phyloP scores from a whole-genome alignment of 2,329 filamentous ascomycete species.

The Penicillium corylophilum region DNA sequence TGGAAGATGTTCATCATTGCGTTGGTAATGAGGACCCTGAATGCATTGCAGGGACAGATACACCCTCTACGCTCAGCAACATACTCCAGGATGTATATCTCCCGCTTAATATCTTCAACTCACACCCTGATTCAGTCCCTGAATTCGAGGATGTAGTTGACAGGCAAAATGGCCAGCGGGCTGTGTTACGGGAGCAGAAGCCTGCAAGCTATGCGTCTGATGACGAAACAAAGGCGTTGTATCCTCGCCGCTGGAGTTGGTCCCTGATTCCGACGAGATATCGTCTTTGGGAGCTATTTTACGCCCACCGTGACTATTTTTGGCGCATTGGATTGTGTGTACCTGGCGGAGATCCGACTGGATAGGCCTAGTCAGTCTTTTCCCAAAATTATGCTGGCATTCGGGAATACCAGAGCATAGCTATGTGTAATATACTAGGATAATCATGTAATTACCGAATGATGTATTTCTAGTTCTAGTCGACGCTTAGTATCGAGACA shows the following conservation, averaged over 20 bases:
- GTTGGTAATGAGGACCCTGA: conserved; percentile 66
- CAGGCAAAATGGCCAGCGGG: conserved; percentile 4
- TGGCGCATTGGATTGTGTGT: conserved; percentile 89
- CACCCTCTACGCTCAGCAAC: conserved; percentile 1
- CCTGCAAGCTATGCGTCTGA: conserved; percentile 29
- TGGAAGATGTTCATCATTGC: conserved; percentile 70
- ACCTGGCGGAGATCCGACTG: conserved; percentile 61
- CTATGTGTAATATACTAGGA: background rate
- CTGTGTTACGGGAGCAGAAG: conserved; percentile 26
- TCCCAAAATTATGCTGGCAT: background rate
- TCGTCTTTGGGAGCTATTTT: conserved; percentile 88
- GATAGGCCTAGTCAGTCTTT: conserved; percentile 2
- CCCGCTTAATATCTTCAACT: background rate
- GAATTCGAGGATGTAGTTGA: background rate
- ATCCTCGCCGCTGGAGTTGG: conserved; percentile 18
- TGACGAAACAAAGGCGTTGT: conserved; percentile 7
- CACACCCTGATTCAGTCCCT: conserved; percentile 1
- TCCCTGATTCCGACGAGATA: conserved; percentile 51
- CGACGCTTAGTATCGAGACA: background rate
- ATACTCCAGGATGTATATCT: conserved; percentile 11
- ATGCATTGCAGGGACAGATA: conserved; percentile 66
- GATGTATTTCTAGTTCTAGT: background rate
- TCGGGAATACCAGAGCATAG: background rate
- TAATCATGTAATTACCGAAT: background rate
- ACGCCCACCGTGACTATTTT: conserved; percentile 95